phyloP scores from a whole-genome alignment of 768 basidiomycete species.

The Mycena galopus region DNA sequence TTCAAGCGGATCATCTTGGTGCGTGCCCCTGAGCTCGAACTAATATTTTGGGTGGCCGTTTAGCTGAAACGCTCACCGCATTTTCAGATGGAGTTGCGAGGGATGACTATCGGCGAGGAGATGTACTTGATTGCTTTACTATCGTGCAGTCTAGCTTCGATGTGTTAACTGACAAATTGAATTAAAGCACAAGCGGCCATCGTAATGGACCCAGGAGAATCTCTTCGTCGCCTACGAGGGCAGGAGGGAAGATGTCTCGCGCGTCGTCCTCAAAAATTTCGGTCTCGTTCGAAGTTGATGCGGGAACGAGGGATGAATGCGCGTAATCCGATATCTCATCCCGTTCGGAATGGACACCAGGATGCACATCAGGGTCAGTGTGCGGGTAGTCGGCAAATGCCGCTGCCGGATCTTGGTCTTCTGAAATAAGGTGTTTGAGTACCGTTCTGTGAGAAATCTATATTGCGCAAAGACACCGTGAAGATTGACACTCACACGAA shows the following conservation, averaged over 20 bases:
- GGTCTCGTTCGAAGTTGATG: neutral
- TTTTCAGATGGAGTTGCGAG: conserved; percentile 40
- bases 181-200: neutral
- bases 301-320: neutral
- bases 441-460: too few species aligned
- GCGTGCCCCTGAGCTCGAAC: too few species aligned
- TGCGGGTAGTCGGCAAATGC: too few species aligned
- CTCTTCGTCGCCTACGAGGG: neutral
- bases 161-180: too few species aligned
- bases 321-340: too few species aligned
- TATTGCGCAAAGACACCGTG: neutral
- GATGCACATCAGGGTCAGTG: too few species aligned
- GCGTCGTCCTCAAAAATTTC: neutral
- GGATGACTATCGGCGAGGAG: conserved; percentile 55
- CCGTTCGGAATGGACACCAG: too few species aligned
- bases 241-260: neutral
- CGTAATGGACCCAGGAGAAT: neutral
- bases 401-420: too few species aligned
- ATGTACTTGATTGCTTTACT: too few species aligned
- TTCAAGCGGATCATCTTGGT: conserved; percentile 8
- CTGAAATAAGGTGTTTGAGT: neutral
- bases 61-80: neutral
- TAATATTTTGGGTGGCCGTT: conserved; percentile 28
- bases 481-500: neutral
- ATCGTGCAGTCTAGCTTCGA: too few species aligned